A percentile compares a stretch with the other conserved stretches of the same genome.
Conservation (phyloP, 164 flowering plant genomes). For the Dillenia suffruticosa region DNA sequence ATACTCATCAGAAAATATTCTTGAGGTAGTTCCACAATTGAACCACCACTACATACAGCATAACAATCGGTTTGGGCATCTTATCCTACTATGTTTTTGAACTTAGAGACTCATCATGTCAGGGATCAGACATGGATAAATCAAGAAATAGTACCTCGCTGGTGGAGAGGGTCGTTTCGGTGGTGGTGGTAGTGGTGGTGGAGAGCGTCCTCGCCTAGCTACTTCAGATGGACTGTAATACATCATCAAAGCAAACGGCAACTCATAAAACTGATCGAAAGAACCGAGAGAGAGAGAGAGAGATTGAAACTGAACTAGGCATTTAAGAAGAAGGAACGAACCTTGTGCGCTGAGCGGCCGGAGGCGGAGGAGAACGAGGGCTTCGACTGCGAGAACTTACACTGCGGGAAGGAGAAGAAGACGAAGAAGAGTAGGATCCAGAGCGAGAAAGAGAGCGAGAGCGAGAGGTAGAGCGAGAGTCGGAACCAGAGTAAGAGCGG, state of each 20-base stretch:
- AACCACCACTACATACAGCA: no score
- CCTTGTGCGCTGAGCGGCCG: constrained; percentile 20
- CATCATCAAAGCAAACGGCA: no score
- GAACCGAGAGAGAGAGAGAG: neutral
- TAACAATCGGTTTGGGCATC: no score
- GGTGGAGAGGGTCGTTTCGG: constrained; percentile 47
- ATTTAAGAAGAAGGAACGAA: neutral
- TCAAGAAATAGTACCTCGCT: constrained; percentile 31
- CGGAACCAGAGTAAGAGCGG: constrained; percentile 29
- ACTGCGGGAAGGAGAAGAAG: constrained; percentile 52
- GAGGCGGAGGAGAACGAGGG: constrained; percentile 28
- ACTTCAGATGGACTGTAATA: constrained; percentile 33
- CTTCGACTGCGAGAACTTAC: constrained; percentile 43
- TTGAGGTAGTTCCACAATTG: no score
- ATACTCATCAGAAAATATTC: no score
- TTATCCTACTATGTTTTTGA: no score
- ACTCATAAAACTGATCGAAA: no score
- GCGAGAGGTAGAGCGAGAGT: constrained; percentile 33
- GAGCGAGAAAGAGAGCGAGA: constrained; percentile 41
- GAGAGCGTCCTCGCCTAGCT: constrained; percentile 48
- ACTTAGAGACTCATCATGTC: no score
- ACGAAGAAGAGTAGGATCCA: constrained; percentile 34
- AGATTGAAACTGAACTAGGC: neutral
- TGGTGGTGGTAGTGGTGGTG: constrained; percentile 57
- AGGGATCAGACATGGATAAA: no score